Percentiles rank a stretch among this genome's conserved stretches.
These are phyloP conservation scores for Monascus purpureus DNA, from an alignment of 495 filamentous ascomycete species.

Conservation along the genomic window DNA sequence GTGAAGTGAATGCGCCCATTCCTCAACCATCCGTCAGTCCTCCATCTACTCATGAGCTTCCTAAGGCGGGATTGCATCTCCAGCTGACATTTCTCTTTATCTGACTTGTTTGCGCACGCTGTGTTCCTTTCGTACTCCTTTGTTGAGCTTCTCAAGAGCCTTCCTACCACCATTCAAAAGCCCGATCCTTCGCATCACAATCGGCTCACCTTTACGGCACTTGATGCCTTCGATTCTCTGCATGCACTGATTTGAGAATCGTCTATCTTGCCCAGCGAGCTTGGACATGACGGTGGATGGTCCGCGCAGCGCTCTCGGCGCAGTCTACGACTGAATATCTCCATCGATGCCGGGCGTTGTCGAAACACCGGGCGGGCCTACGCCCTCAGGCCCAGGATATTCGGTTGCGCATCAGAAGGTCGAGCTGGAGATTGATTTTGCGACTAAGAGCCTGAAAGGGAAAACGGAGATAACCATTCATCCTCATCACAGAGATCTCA, in stretches of 20 bases:
- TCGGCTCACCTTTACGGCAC: not conserved
- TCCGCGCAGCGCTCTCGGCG: slow-evolving; percentile 25
- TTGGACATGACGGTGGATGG: slow-evolving; percentile 31
- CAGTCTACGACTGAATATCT: slow-evolving; percentile 25
- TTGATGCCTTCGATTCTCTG: too few relatives aligned
- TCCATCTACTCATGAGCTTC: too few relatives aligned
- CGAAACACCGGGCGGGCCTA: slow-evolving; percentile 19
- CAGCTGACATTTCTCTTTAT: too few relatives aligned
- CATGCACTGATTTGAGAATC: too few relatives aligned
- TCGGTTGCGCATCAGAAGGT: slow-evolving; percentile 70
- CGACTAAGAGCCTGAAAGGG: slow-evolving; percentile 57
- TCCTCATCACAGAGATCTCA: slow-evolving; percentile 50
- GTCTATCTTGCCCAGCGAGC: too few relatives aligned
- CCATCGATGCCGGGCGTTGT: slow-evolving; percentile 34
- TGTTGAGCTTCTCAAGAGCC: too few relatives aligned
- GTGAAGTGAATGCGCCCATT: too few relatives aligned
- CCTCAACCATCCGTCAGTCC: too few relatives aligned
- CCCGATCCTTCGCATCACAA: not conserved
- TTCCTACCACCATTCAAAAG: too few relatives aligned
- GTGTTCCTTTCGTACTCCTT: too few relatives aligned
- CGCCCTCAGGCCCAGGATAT: slow-evolving; percentile 33
- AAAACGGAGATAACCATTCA: slow-evolving; percentile 68
- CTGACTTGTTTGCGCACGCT: too few relatives aligned
- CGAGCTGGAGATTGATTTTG: slow-evolving; percentile 77
- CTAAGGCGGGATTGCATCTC: too few relatives aligned